Evolutionary conservation across 257 asterid genomes (phyloP), one percentile per base, ranked within the genome.

Genomic region (Paraleonurus japonicus): DNA sequence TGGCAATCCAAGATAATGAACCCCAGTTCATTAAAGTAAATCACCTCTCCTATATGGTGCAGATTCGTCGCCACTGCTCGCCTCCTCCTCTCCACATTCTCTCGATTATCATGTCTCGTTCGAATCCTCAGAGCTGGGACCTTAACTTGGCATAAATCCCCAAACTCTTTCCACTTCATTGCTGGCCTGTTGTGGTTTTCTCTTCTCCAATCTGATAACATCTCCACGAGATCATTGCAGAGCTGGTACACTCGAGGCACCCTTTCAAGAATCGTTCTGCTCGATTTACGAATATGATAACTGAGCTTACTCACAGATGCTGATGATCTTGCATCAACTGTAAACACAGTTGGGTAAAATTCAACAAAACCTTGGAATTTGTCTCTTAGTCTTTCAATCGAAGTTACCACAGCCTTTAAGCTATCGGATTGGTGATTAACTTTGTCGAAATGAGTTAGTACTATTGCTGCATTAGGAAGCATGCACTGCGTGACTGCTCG

Each of bases 261-360:
- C 72, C 87, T 81, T 79, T 85, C 86, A 63, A 90, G 91, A 54
- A 85, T 74, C 10, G 86, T 81, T 67, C 75, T 88, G 79, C 92
- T 73, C 0, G 89, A 84, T 77, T 76, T 81, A 22, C 87, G 80
- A 28, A 90, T 48, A 74, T 92, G 96, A 62, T 87, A 90, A 59
- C 86, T 70, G 69, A 92, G 87, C 64, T 82, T 85, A 82, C 82
- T 78, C 80, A 87, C 92, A 1, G 95, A 88, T 7, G 95, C 90
- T 30, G 96, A 83, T 73, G 98, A 88, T 84, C 96, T 88, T 47
- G 98, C 96, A 62, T 90, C 98, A 15, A 92, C 90, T 1, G 98
- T 88, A 61, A 92, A 90, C 24, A 90, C 87, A n/a, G 92, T 88
- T 8, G 96, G 95, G 72, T 87, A 82, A 70, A 92, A 85, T 50